Evolutionary conservation across 805 yeast species (phyloP), one percentile per base, ranked within the genome.

Genomic region (Yamadazyma akitaensis): DNA sequence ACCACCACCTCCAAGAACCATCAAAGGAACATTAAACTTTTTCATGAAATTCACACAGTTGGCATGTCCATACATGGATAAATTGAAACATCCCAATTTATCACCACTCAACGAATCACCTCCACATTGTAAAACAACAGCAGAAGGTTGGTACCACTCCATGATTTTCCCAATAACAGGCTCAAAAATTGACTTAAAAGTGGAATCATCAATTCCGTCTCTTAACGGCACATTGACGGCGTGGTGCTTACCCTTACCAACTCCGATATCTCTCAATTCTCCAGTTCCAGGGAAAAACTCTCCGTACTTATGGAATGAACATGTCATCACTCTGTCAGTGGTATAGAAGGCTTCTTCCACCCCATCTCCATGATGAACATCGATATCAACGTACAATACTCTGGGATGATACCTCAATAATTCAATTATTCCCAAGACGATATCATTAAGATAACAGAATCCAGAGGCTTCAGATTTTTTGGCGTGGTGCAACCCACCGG

Each of bases 241-340:
- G 62, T 87, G 88, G 67, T 94, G 77, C 56, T 88, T 87, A 38
- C 99, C 99, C 61, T 82, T 84, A 8, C 96, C 96, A 21, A 92
- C 81, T 34, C 99, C 99, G 36, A 76, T 79, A 58, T 92, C 99
- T 60, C 92, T 86, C 49, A 90, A 76, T 61, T 88, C 89, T 37
- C 99, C 99, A 0, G 99, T 92, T 18, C 97, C 98, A 2, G 99
- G 99, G 79, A 92, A 92, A 63, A 90, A 92, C 65, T 89, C 94
- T 24, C 98, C 98, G 64, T 87, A 92, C 67, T 91, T 92, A 74
- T 91, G 98, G 76, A 91, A 91, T 10, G 96, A 87, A 60, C 91
- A 88, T 1, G 97, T 90, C 97, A 91, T 90, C 43, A 91, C 98
- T 51, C 98, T 74, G 66, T 91, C 97, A 1, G 97, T 88, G 18